phyloP scores from a whole-genome alignment of 495 filamentous ascomycete genomes.

The Pseudomonodictys pantanalensis region DNA sequence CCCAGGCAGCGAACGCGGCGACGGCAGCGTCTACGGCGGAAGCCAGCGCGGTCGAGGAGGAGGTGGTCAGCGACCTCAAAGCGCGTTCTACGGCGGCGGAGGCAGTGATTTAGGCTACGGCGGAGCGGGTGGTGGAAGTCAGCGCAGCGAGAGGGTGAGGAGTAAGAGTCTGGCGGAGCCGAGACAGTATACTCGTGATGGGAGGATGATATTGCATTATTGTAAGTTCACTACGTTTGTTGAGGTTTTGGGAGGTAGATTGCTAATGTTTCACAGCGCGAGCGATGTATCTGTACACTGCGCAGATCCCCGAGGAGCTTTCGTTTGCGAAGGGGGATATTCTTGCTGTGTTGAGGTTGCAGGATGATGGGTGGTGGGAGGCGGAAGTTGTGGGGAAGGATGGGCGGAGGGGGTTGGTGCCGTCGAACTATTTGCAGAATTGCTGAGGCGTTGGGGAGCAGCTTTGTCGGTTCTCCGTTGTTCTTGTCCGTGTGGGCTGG shows the following conservation, averaged over 20 bases:
- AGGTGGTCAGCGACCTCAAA: conserved; percentile 38
- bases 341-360: conserved; percentile 81
- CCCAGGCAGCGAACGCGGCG: conserved; percentile 43
- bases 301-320: conserved; percentile 92
- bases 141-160: conserved; percentile 56
- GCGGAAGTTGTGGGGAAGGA: conserved; percentile 82
- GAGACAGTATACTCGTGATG: conserved; percentile 78
- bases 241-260: not conserved
- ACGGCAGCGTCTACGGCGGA: conserved; percentile 44
- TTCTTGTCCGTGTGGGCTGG: not conserved
- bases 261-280: conserved; percentile 58
- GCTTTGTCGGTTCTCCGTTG: not conserved
- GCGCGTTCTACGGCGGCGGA: conserved; percentile 52
- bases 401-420: conserved; percentile 77
- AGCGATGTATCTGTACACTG: conserved; percentile 89
- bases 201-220: conserved; percentile 83
- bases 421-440: conserved; percentile 91
- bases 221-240: conserved; percentile 59
- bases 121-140: conserved; percentile 43
- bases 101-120: conserved; percentile 9
- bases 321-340: conserved; percentile 91
- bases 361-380: conserved; percentile 99
- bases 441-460: conserved; percentile 44
- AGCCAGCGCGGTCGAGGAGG: conserved; percentile 31
- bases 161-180: conserved; percentile 78